These are phyloP conservation scores for Melastoma malabathricum DNA, from an alignment of 345 rosid species.

Conservation along the genomic window DNA sequence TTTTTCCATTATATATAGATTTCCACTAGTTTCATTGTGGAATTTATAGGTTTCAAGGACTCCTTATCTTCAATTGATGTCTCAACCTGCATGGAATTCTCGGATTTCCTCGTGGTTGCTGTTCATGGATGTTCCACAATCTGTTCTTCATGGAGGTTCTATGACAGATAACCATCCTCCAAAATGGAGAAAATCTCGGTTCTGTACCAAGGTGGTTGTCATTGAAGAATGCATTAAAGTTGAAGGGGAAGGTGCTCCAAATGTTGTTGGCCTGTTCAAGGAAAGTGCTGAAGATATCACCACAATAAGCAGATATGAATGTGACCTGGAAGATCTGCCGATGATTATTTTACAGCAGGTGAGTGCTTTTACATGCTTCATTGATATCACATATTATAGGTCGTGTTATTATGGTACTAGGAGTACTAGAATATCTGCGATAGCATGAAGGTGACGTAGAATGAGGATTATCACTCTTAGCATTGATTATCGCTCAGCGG, in stretches of 20 bases:
- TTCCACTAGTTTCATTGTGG: conserved; percentile 2
- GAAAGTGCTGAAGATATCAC: conserved; percentile 49
- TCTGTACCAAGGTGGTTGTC: conserved; percentile 68
- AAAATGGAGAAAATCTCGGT: conserved; percentile 51
- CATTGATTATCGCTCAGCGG: too few species aligned
- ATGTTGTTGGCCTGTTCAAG: conserved; percentile 57
- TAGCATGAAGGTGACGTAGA: too few species aligned
- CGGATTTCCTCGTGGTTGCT: conserved; percentile 89
- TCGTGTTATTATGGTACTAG: background rate
- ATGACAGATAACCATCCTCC: conserved; percentile 26
- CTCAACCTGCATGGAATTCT: conserved; percentile 93
- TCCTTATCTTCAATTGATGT: conserved; percentile 71
- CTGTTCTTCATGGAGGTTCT: conserved; percentile 40
- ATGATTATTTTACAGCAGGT: conserved; percentile 89
- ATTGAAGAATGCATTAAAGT: conserved; percentile 57
- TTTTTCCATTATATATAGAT: background rate
- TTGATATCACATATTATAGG: background rate
- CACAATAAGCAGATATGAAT: conserved; percentile 65
- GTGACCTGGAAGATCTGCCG: conserved; percentile 63
- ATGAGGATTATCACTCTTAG: too few species aligned
- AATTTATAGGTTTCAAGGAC: conserved; percentile 53
- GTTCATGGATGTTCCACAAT: conserved; percentile 63
- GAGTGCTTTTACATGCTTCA: conserved; percentile 6
- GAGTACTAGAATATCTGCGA: too few species aligned
- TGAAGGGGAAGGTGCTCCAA: conserved; percentile 91